phyloP scores from a whole-genome alignment of 768 basidiomycete genomes.

The Lactarius akahatsu region DNA sequence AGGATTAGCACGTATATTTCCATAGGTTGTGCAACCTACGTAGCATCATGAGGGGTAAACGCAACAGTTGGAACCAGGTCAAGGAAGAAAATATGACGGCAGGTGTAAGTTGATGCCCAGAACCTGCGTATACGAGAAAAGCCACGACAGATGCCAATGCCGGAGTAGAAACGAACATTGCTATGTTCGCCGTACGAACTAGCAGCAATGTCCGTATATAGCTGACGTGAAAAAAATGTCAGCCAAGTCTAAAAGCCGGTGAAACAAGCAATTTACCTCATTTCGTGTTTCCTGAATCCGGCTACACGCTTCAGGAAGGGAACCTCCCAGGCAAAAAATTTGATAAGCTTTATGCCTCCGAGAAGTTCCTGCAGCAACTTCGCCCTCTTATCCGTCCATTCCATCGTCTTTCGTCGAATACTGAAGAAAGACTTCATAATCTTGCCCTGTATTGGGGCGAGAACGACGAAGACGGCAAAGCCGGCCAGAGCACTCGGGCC shows the following conservation, averaged over 20 bases:
- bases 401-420: slow-evolving; percentile 72
- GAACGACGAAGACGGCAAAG: slow-evolving; percentile 62
- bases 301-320: slow-evolving; percentile 77
- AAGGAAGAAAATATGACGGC: slow-evolving; percentile 82
- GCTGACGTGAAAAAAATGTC: slow-evolving; percentile 34
- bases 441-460: slow-evolving; percentile 70
- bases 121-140: slow-evolving; percentile 73
- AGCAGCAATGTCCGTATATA: slow-evolving; percentile 67
- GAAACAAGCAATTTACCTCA: slow-evolving; percentile 40
- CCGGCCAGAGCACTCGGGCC: slow-evolving; percentile 59
- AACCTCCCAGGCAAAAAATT: slow-evolving; percentile 85
- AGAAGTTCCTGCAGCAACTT: slow-evolving; percentile 88
- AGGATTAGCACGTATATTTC: background rate
- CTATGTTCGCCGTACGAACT: slow-evolving; percentile 63
- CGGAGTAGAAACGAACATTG: slow-evolving; percentile 70
- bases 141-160: slow-evolving; percentile 77
- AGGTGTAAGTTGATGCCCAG: slow-evolving; percentile 66
- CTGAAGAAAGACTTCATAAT: slow-evolving; percentile 73
- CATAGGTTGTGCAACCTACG: slow-evolving; percentile 35
- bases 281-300: slow-evolving; percentile 68
- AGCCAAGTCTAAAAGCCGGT: slow-evolving; percentile 10
- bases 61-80: slow-evolving; percentile 79
- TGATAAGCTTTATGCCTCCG: slow-evolving; percentile 88
- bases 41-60: slow-evolving; percentile 77
- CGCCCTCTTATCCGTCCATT: slow-evolving; percentile 87